A percentile compares a stretch with the other conserved stretches of the same genome.
These are phyloP conservation scores for Cercospora zeina DNA, from an alignment of 2,329 filamentous ascomycete species.

Conservation along the genomic window DNA sequence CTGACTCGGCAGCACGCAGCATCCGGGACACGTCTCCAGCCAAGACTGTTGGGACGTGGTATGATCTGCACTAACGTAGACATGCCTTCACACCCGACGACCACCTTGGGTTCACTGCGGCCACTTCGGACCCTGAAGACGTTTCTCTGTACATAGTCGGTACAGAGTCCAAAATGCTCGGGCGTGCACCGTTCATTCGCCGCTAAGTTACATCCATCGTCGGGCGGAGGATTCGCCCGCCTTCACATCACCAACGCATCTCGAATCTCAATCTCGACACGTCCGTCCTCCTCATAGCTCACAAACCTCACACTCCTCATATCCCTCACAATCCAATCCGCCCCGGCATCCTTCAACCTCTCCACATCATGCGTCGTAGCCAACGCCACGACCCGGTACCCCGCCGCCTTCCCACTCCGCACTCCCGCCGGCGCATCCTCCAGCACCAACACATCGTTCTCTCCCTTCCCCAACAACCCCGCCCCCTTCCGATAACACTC, in stretches of 20 bases:
- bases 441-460: slow-evolving; percentile 65
- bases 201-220: too few relatives aligned
- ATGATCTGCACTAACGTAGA: slow-evolving; percentile 31
- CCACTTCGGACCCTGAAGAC: slow-evolving; percentile 36
- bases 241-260: slow-evolving; percentile 53
- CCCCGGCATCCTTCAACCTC: slow-evolving; percentile 71
- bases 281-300: slow-evolving; percentile 54
- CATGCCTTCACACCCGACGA: slow-evolving; percentile 31
- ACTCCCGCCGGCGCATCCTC: slow-evolving; percentile 91
- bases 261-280: slow-evolving; percentile 65
- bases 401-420: slow-evolving; percentile 77
- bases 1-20: too few relatives aligned
- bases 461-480: slow-evolving; percentile 44
- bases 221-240: too few relatives aligned
- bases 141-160: slow-evolving; percentile 32
- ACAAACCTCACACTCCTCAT: slow-evolving; percentile 69
- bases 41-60: slow-evolving; percentile 32
- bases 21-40: slow-evolving; percentile 24
- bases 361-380: slow-evolving; percentile 77
- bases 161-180: too few relatives aligned
- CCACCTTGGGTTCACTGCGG: slow-evolving; percentile 36
- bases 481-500: slow-evolving; percentile 51
- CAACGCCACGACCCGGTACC: slow-evolving; percentile 80
- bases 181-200: too few relatives aligned
- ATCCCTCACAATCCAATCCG: slow-evolving; percentile 84